phyloP scores from a whole-genome alignment of 352 stramenopile genomes.

The Phytopythium litorale region DNA sequence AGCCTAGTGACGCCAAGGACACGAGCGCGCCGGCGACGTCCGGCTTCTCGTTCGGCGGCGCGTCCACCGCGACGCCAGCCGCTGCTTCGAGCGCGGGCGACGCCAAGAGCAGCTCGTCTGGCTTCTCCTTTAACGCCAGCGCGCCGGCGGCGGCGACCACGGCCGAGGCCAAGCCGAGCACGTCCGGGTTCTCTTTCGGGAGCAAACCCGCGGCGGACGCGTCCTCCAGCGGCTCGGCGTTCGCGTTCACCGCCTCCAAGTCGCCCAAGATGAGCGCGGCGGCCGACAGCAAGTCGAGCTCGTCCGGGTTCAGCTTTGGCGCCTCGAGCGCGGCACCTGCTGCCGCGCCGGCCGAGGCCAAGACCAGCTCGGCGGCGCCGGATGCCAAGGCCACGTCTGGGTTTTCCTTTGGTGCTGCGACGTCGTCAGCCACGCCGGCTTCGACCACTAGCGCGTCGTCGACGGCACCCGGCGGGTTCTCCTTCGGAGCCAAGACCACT shows the following conservation, averaged over 20 bases:
- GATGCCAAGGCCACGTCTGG: slow-evolving; percentile 18
- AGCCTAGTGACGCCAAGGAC: slow-evolving; percentile 4
- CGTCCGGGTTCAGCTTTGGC: slow-evolving; percentile 28
- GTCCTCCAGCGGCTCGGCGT: slow-evolving; percentile 15
- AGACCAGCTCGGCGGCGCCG: slow-evolving; percentile 3
- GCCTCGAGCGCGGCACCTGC: slow-evolving; percentile 1
- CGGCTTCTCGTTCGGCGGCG: slow-evolving; percentile 6
- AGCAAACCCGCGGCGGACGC: slow-evolving; percentile 13
- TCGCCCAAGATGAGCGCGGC: slow-evolving; percentile 18
- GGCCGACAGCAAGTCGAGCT: slow-evolving; percentile 14
- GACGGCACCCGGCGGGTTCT: slow-evolving; percentile 28
- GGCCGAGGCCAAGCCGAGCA: slow-evolving; percentile 11
- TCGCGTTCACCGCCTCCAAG: slow-evolving; percentile 16
- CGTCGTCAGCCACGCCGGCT: slow-evolving; percentile 9
- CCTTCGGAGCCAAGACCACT: slow-evolving; percentile 28
- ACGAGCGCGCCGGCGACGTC: slow-evolving; percentile 3
- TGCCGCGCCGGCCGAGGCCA: slow-evolving; percentile 5
- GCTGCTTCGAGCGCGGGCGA: neutral
- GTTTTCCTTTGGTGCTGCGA: slow-evolving; percentile 27
- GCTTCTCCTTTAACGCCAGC: slow-evolving; percentile 27
- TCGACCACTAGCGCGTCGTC: slow-evolving; percentile 11
- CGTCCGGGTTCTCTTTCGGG: slow-evolving; percentile 41
- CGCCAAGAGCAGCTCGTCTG: slow-evolving; percentile 5
- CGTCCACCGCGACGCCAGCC: neutral
- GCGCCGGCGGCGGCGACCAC: neutral